Percentiles rank a stretch among this genome's conserved stretches.
These are phyloP conservation scores for Nannizziopsis arthrosporioides DNA, from an alignment of 2,329 filamentous ascomycete species.

Conservation along the genomic window DNA sequence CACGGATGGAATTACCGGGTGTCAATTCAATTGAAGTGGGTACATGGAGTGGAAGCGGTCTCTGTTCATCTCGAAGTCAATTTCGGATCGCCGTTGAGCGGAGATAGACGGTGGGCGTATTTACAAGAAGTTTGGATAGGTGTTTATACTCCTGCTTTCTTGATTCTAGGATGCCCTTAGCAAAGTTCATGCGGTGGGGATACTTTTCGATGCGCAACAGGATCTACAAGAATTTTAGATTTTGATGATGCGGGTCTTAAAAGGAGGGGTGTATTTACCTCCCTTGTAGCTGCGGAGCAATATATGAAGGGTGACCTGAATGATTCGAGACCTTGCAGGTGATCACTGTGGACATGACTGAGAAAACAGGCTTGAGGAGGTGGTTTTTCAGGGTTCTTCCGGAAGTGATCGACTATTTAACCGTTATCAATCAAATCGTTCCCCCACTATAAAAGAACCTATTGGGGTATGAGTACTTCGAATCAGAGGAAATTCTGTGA, in stretches of 20 bases:
- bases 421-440: not conserved
- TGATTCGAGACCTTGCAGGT: slow-evolving; percentile 67
- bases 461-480: slow-evolving; percentile 12
- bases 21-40: slow-evolving; percentile 64
- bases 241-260: not conserved
- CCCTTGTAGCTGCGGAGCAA: slow-evolving; percentile 71
- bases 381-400: slow-evolving; percentile 41
- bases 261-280: slow-evolving; percentile 33
- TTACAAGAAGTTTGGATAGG: slow-evolving; percentile 55
- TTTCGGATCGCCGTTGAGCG: not conserved
- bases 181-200: slow-evolving; percentile 69
- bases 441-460: not conserved
- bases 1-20: slow-evolving; percentile 56
- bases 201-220: slow-evolving; percentile 69
- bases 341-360: slow-evolving; percentile 86
- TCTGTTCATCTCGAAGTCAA: slow-evolving; percentile 35
- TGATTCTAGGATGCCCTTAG: slow-evolving; percentile 63
- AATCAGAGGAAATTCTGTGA: slow-evolving; percentile 16
- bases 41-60: slow-evolving; percentile 69
- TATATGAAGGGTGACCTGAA: slow-evolving; percentile 75
- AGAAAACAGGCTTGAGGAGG: slow-evolving; percentile 74
- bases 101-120: not conserved
- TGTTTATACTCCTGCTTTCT: slow-evolving; percentile 65
- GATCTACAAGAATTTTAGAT: slow-evolving; percentile 35
- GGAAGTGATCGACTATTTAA: slow-evolving; percentile 66